Evolutionary conservation across 768 basidiomycete genomes (phyloP).

Genomic region (Russula griseocarnosa): DNA sequence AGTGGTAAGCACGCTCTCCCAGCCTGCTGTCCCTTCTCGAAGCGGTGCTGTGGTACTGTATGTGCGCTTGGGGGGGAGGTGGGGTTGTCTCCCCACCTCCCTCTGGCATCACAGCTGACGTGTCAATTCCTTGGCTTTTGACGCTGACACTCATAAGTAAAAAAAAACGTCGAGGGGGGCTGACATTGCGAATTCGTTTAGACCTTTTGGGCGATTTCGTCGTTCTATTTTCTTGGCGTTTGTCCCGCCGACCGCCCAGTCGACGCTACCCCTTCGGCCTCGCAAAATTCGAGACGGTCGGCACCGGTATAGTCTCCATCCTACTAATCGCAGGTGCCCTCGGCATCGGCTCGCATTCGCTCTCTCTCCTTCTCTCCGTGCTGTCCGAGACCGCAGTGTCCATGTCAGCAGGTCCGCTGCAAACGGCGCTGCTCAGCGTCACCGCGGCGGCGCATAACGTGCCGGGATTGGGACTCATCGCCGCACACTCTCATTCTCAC

Average conservation of each 20-base stretch:
- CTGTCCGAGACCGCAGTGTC: conserved; percentile 62
- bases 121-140: background rate
- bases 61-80: background rate
- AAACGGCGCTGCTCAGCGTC: conserved; percentile 57
- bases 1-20: conserved; percentile 56
- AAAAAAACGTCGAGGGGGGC: no score
- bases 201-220: conserved; percentile 90
- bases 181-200: conserved; percentile 31
- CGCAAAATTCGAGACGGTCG: conserved; percentile 93
- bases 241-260: conserved; percentile 79
- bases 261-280: conserved; percentile 81
- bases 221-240: conserved; percentile 82
- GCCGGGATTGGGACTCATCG: conserved; percentile 39
- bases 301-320: conserved; percentile 85
- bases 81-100: background rate
- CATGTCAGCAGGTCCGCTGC: conserved; percentile 59
- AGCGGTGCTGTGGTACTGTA: background rate
- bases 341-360: conserved; percentile 88
- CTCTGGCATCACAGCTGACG: background rate
- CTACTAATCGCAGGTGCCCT: conserved; percentile 80
- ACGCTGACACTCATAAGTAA: background rate
- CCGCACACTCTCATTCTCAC: conserved; percentile 51
- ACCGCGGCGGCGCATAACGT: conserved; percentile 53
- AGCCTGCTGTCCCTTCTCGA: background rate
- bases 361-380: conserved; percentile 71